Evolutionary conservation across 768 basidiomycete genomes (phyloP), one percentile per base, ranked within the genome.

Genomic region (Phylloporus sp.): DNA sequence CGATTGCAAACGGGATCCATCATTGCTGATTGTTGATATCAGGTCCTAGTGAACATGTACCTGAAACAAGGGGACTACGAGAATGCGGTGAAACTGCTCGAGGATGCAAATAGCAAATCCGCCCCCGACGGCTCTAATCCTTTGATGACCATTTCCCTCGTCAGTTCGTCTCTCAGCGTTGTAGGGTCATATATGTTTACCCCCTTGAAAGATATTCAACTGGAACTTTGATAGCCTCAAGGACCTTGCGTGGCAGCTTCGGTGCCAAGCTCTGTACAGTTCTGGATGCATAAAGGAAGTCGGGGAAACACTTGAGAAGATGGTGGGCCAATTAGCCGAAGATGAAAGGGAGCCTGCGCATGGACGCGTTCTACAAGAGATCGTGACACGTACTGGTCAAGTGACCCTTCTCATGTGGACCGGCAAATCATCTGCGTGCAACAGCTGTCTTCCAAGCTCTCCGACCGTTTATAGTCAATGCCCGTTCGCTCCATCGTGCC

Each of bases 101-200:
- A 31, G 11, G 28, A 5, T n/a, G 29, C 38, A 31, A 23, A n/a
- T n/a, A 39, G 27, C 15, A 23, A n/a, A n/a, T n/a, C n/a, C n/a
- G 6, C 45, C 45, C 4, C 3, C 62, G 70, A 11, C 88, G 23
- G 13, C 2, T 27, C 31, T 5, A 16, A 27, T 26, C 16, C 11
- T n/a, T 34, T 42, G 24, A 34, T 13, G 2, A 42, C 48, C 5
- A 49, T 49, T 8, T 49, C 31, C 9, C 15, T 49, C 7, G 48
- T 49, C 24, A 41, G 31, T 26, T 32, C 32, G 8, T 9, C 5
- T 24, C 12, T 1, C 7, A 16, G 4, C 2, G 6, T 13, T 8
- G 12, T 7, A 5, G 20, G 20, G 20, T 29, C 2, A 12, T 27
- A 44, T 36, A 16, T 32, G 16, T 12, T 29, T 13, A 44, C 31